Evolutionary conservation across 2,329 filamentous ascomycete genomes (phyloP).

Genomic region (Emericellopsis cladophorae): DNA sequence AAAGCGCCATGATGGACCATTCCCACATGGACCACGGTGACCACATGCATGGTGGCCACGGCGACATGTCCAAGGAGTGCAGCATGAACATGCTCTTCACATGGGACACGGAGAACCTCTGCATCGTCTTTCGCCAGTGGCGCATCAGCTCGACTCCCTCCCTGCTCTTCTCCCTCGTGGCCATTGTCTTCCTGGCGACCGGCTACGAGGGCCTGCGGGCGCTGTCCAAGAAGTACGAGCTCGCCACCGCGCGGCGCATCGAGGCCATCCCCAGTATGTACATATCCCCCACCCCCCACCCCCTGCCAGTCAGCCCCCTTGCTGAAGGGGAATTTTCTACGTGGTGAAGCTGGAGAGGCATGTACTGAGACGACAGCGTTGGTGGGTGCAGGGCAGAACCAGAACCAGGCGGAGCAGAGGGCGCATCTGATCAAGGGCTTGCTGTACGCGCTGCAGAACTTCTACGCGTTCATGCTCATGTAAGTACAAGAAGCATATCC

Average conservation of each 20-base stretch:
- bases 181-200: slow-evolving; percentile 71
- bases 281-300: slow-evolving; percentile 1
- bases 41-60: slow-evolving; percentile 48
- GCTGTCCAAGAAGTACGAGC: slow-evolving; percentile 64
- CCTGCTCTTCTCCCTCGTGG: slow-evolving; percentile 71
- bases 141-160: slow-evolving; percentile 63
- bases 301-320: slow-evolving; percentile 1
- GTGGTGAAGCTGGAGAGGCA: slow-evolving; percentile 17
- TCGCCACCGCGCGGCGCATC: slow-evolving; percentile 31
- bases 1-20: slow-evolving; percentile 24
- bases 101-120: slow-evolving; percentile 86
- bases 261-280: slow-evolving; percentile 40
- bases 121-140: slow-evolving; percentile 91
- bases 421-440: slow-evolving; percentile 68
- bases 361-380: slow-evolving; percentile 52
- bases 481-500: slow-evolving; percentile 32
- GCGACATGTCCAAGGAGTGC: slow-evolving; percentile 43
- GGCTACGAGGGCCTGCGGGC: slow-evolving; percentile 86
- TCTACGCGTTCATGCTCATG: slow-evolving; percentile 99
- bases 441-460: slow-evolving; percentile 86
- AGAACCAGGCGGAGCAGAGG: slow-evolving; percentile 50
- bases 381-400: slow-evolving; percentile 61
- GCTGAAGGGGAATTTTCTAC: neutral
- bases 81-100: slow-evolving; percentile 99
- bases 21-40: slow-evolving; percentile 43